Percentiles rank a stretch among this genome's conserved stretches.
Evolutionary conservation across 176 grass and related monocot genomes (phyloP).

Genomic region (bread wheat (Triticum aestivum)): DNA sequence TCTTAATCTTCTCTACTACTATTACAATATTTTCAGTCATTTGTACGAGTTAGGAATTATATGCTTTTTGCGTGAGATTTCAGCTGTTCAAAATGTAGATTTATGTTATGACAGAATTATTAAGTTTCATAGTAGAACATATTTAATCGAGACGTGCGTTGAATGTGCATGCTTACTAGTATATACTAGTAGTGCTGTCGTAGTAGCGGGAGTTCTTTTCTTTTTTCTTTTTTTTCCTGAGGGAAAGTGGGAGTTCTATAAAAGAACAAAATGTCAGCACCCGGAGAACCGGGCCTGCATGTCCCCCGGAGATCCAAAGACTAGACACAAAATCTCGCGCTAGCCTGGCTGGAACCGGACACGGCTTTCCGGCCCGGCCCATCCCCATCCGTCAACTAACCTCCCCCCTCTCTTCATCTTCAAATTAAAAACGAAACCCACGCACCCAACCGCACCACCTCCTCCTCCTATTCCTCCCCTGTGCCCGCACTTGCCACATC

Average conservation of each 20-base stretch:
- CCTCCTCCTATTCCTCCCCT: not conserved
- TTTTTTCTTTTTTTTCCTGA: no score
- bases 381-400: slow-evolving; percentile 27
- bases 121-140: no score
- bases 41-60: no score
- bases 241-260: not conserved
- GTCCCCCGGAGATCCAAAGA: slow-evolving; percentile 32
- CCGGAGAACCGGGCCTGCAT: slow-evolving; percentile 42
- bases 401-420: slow-evolving; percentile 22
- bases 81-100: no score
- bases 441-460: not conserved
- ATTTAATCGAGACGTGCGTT: no score
- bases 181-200: no score
- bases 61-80: no score
- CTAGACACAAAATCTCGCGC: not conserved
- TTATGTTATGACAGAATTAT: no score
- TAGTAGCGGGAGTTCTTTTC: no score
- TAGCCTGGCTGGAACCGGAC: not conserved
- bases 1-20: no score
- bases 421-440: slow-evolving; percentile 42
- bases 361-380: slow-evolving; percentile 56
- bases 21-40: no score
- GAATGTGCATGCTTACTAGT: no score
- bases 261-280: not conserved
- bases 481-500: not conserved